Conservation (phyloP, 2,329 filamentous ascomycete genomes). For the Sarocladiaceae sp. region DNA sequence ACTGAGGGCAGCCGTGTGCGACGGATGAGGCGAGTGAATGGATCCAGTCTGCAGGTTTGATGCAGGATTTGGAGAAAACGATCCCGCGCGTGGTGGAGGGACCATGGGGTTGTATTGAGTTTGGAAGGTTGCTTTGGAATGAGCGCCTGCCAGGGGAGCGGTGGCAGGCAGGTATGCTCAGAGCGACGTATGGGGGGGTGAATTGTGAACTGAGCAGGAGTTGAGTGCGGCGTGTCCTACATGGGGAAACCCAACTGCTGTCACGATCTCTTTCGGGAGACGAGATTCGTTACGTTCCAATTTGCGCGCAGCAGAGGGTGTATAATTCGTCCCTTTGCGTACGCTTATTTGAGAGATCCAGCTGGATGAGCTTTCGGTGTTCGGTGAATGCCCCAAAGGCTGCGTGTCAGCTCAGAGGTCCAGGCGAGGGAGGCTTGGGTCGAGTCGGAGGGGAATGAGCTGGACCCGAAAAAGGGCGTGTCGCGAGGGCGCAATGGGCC, state of each 20-base stretch:
- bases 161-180: conserved; percentile 30
- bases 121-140: conserved; percentile 24
- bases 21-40: conserved; percentile 53
- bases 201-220: conserved; percentile 22
- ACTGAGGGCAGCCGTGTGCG: conserved; percentile 53
- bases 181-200: conserved; percentile 22
- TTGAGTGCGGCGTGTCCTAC: conserved; percentile 26
- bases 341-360: not conserved
- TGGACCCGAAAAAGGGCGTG: conserved; percentile 4
- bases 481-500: conserved; percentile 5
- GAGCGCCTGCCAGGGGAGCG: conserved; percentile 31
- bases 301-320: not conserved
- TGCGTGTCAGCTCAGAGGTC: not conserved
- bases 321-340: not conserved
- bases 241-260: conserved; percentile 22
- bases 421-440: conserved; percentile 7
- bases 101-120: conserved; percentile 47
- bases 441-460: not conserved
- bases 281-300: conserved; percentile 3
- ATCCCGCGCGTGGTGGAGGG: conserved; percentile 58
- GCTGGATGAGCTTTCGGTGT: not conserved
- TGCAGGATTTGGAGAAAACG: conserved; percentile 59
- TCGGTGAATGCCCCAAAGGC: not conserved
- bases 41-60: conserved; percentile 53
- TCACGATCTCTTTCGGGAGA: not conserved